Percentiles rank a stretch among this genome's conserved stretches.
These are phyloP conservation scores for Ogataea nonfermentans DNA, from an alignment of 805 yeast genomes.

Conservation along the genomic window DNA sequence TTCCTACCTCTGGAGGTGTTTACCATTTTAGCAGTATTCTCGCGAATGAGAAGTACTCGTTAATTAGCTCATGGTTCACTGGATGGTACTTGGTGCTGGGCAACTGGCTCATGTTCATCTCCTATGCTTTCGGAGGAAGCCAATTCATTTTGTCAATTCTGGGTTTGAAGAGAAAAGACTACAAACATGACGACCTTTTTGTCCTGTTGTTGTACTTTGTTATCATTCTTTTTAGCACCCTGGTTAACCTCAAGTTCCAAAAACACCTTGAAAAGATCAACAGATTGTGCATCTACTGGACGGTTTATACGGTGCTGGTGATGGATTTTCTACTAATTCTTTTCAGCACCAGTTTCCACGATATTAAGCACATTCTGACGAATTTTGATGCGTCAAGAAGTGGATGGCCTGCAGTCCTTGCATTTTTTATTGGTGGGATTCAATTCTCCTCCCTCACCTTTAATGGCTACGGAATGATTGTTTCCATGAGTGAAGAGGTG, in stretches of 20 bases:
- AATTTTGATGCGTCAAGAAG: constrained; percentile 69
- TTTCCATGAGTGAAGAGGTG: constrained; percentile 82
- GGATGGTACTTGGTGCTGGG: constrained; percentile 77
- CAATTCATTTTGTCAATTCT: constrained; percentile 68
- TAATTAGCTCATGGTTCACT: constrained; percentile 67
- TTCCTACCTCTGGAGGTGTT: constrained; percentile 73
- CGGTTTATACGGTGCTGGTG: constrained; percentile 63
- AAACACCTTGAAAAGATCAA: constrained; percentile 61
- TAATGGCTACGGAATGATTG: constrained; percentile 80
- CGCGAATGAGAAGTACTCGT: constrained; percentile 56
- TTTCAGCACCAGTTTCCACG: constrained; percentile 58
- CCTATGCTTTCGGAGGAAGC: constrained; percentile 73
- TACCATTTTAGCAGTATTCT: constrained; percentile 76
- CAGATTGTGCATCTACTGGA: constrained; percentile 71
- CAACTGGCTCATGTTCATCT: constrained; percentile 73
- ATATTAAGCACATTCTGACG: constrained; percentile 57
- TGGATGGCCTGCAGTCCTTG: constrained; percentile 71
- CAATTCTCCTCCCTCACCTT: constrained; percentile 77
- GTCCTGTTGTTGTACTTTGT: constrained; percentile 57
- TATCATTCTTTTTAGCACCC: constrained; percentile 57
- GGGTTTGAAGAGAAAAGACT: constrained; percentile 57
- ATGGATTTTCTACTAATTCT: constrained; percentile 63
- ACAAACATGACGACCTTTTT: constrained; percentile 53
- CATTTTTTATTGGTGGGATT: constrained; percentile 77
- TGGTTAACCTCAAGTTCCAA: constrained; percentile 62